Evolutionary conservation across 1,284 basidiomycete species (phyloP), one percentile per base, ranked within the genome.

Genomic region (Ustilago crameri): DNA sequence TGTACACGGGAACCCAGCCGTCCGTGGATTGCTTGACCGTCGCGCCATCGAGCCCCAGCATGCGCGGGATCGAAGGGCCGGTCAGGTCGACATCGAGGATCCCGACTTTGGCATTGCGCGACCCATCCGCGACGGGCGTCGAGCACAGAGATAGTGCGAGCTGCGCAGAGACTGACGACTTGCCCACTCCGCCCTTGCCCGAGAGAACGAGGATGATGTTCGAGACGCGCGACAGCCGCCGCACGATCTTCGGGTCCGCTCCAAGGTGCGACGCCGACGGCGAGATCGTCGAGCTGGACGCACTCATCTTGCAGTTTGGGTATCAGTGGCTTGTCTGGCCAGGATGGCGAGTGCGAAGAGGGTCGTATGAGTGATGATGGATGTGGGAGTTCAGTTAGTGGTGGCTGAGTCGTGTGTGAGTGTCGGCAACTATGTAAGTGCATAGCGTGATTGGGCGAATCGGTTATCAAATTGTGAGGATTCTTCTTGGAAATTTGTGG

Each of bases 141-240:
- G 76, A 69, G 12, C 79, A 71, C n/a, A 83, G 69, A 54, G 90
- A 92, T 34, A 98, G 88, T 0, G 95, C 95, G 12, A 98, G 88
- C 79, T 98, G 96, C 1, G 92, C 89, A 2, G 93, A 90, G 15
- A 98, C 92, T 0, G 93, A 96, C 10, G 94, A 97, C 86, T 99
- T 99, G 65, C 96, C 96, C 37, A 98, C 95, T 37, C 96, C 96
- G 40, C 95, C 95, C 85, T 98, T 98, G 20, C 95, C 95, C 1
- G 93, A 93, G 44, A 95, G 88, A 53, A 98, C 94, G 72, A 98
- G 90, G 76, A 98, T 90, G 83, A 98, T 90, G 81, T 93, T 89
- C 77, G 91, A 91, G 67, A 98, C 90, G 47, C 92, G 51, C 3
- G 64, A 58, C 34, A 82, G 55, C 15, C 81, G 71, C 12, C 81